These are phyloP conservation scores for Lipomyces chichibuensis DNA, from an alignment of 805 yeast genomes.

Conservation along the genomic window DNA sequence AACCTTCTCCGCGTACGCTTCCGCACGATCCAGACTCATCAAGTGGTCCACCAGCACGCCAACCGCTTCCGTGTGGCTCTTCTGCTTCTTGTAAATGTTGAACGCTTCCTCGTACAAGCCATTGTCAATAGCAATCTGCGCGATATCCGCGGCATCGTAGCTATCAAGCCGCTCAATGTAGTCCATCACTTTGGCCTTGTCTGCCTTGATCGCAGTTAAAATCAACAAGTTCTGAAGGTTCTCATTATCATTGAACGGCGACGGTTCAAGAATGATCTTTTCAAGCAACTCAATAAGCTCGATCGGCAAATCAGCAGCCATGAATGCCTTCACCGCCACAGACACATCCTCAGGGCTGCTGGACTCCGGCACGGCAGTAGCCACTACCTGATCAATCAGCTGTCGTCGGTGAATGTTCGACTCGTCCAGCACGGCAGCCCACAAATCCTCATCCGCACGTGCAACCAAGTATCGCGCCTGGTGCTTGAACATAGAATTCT, in stretches of 20 bases:
- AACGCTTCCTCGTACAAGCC: conserved; percentile 92
- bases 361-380: conserved; percentile 93
- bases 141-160: conserved; percentile 92
- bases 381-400: conserved; percentile 89
- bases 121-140: conserved; percentile 86
- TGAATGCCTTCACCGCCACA: conserved; percentile 89
- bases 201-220: conserved; percentile 94
- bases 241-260: conserved; percentile 94
- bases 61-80: conserved; percentile 76
- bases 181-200: conserved; percentile 76
- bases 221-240: conserved; percentile 91
- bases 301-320: conserved; percentile 90
- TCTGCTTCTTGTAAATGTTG: conserved; percentile 85
- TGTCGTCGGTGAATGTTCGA: conserved; percentile 88
- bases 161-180: conserved; percentile 89
- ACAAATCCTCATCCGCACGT: conserved; percentile 82
- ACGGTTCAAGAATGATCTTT: conserved; percentile 94
- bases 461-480: conserved; percentile 94
- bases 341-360: conserved; percentile 93
- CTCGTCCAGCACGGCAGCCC: conserved; percentile 74
- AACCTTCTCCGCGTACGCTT: conserved; percentile 85
- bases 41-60: conserved; percentile 89
- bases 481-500: conserved; percentile 96
- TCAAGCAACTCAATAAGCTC: conserved; percentile 94
- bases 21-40: conserved; percentile 94